A percentile compares a stretch with the other conserved stretches of the same genome.
Conservation (phyloP, 2,329 filamentous ascomycete species). For the Paramyrothecium roridum region DNA sequence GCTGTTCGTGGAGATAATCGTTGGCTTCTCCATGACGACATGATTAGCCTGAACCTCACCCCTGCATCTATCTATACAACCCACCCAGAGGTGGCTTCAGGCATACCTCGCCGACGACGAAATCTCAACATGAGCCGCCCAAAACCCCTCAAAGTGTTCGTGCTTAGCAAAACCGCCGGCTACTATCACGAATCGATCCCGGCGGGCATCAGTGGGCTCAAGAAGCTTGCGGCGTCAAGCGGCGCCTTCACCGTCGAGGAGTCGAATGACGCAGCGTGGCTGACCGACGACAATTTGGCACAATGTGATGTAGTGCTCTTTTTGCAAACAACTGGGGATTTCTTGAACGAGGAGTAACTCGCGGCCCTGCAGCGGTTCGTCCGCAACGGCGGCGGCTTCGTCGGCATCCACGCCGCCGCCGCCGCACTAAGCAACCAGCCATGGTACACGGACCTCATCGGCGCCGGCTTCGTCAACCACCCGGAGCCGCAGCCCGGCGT, state of each 20-base stretch:
- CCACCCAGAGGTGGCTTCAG: no score
- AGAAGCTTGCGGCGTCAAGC: constrained; percentile 13
- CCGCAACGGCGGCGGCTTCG: constrained; percentile 30
- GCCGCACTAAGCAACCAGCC: constrained; percentile 25
- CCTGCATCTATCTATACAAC: no score
- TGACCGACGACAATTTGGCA: constrained; percentile 24
- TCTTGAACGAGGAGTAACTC: constrained; percentile 28
- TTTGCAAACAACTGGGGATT: constrained; percentile 34
- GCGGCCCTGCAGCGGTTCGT: constrained; percentile 28
- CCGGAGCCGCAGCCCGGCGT: constrained; percentile 30
- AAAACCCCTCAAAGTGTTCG: constrained; percentile 26
- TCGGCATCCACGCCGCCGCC: constrained; percentile 37
- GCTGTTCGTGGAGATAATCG: no score
- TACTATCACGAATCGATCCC: constrained; percentile 37
- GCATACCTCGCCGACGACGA: no score
- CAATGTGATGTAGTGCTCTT: constrained; percentile 33
- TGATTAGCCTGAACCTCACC: no score
- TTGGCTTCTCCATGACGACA: no score
- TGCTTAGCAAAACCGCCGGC: constrained; percentile 34
- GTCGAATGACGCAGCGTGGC: constrained; percentile 31
- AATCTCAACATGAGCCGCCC: neutral
- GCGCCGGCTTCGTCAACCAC: constrained; percentile 33
- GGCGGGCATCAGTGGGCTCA: constrained; percentile 20
- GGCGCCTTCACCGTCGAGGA: constrained; percentile 25
- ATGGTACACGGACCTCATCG: constrained; percentile 35